Evolutionary conservation across 805 yeast genomes (phyloP).

Genomic region (Sugiyamaella floridensis): DNA sequence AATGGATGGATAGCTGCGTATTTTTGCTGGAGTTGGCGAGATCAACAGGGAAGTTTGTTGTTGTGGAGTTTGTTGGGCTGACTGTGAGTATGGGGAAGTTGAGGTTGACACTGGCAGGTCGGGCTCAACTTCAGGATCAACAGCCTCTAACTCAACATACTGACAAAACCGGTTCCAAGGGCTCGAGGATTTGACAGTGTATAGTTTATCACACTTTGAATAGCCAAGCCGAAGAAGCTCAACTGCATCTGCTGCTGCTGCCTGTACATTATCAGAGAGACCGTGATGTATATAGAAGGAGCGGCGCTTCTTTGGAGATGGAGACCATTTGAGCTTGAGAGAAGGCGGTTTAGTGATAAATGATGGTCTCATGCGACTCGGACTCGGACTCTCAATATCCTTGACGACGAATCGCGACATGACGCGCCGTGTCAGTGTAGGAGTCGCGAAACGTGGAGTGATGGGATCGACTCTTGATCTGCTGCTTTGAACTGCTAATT

Average conservation of each 20-base stretch:
- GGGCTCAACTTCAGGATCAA: neutral
- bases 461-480: neutral
- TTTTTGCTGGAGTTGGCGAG: too few relatives aligned
- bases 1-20: too few relatives aligned
- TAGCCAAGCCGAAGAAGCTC: neutral
- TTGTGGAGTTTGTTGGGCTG: too few relatives aligned
- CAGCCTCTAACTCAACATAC: neutral
- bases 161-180: neutral
- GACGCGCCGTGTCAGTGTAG: neutral
- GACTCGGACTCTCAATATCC: neutral
- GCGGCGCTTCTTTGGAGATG: conserved; percentile 13
- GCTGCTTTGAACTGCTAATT: too few relatives aligned
- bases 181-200: neutral
- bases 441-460: neutral
- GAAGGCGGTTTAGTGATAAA: neutral
- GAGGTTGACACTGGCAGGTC: too few relatives aligned
- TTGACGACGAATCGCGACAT: neutral
- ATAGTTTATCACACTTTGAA: neutral
- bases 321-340: conserved; percentile 9
- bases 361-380: neutral
- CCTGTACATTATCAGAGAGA: conserved; percentile 9
- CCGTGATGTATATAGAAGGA: conserved; percentile 5
- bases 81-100: too few relatives aligned
- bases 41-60: too few relatives aligned
- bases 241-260: neutral